Conservation (phyloP, 2,329 filamentous ascomycete genomes). For the Magnaporthales sp. region DNA sequence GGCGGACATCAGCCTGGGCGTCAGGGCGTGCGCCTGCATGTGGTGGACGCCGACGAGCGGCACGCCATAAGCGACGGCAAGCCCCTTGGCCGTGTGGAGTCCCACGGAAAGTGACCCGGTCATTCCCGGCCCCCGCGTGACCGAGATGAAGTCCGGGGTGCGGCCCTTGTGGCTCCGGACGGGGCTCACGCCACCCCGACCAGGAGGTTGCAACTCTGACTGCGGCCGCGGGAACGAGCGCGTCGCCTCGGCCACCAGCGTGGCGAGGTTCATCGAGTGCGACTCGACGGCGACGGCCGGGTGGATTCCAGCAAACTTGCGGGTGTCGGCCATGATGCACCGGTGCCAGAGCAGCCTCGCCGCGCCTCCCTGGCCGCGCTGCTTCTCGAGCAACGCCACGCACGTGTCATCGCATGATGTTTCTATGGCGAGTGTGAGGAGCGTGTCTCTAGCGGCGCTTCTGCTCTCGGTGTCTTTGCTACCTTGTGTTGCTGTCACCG, state of each 20-base stretch:
- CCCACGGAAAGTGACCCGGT: constrained; percentile 67
- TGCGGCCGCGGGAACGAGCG: too few species aligned
- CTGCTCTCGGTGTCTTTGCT: background rate
- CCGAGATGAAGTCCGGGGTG: constrained; percentile 65
- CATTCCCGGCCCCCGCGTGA: constrained; percentile 89
- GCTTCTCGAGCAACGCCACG: constrained; percentile 68
- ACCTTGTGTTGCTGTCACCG: too few species aligned
- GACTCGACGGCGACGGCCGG: constrained; percentile 67
- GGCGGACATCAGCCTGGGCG: constrained; percentile 66
- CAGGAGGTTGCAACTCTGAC: too few species aligned
- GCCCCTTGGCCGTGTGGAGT: constrained; percentile 76
- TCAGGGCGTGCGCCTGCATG: constrained; percentile 95
- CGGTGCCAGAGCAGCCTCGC: constrained; percentile 68
- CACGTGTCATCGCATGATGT: constrained; percentile 90
- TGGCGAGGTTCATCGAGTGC: constrained; percentile 63
- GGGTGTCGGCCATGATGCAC: constrained; percentile 74
- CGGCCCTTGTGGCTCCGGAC: background rate
- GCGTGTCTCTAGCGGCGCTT: background rate
- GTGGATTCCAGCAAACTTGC: constrained; percentile 67
- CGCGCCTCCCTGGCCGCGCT: constrained; percentile 16
- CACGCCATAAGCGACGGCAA: constrained; percentile 73
- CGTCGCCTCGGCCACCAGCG: constrained; percentile 54
- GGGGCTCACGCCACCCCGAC: too few species aligned
- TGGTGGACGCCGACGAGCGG: constrained; percentile 86
- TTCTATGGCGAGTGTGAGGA: constrained; percentile 62